Evolutionary conservation across 805 yeast genomes (phyloP).

Genomic region (Pichia sporocuriosa): DNA sequence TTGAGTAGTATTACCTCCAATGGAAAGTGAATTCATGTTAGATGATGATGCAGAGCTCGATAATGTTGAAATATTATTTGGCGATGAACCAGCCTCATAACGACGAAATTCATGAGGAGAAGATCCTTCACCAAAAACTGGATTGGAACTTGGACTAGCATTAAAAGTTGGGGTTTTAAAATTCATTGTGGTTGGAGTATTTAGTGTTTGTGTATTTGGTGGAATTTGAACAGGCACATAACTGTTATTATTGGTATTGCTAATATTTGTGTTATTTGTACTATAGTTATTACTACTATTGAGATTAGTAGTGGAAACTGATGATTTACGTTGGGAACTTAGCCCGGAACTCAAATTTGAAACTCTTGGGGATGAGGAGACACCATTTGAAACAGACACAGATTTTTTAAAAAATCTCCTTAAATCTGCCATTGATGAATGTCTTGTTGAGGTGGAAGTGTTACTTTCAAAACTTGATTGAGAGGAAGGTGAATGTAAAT

Average conservation of each 20-base stretch:
- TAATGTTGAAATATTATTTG: conserved; percentile 9
- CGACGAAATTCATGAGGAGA: conserved; percentile 13
- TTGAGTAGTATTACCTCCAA: conserved; percentile 36
- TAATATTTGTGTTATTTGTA: not conserved
- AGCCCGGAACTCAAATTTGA: conserved; percentile 32
- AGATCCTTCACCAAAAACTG: conserved; percentile 22
- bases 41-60: conserved; percentile 14
- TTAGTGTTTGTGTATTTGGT: conserved; percentile 7
- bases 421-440: conserved; percentile 73
- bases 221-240: conserved; percentile 9
- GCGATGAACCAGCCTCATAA: conserved; percentile 10
- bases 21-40: conserved; percentile 17
- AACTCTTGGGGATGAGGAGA: conserved; percentile 24
- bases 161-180: conserved; percentile 23
- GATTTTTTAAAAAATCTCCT: conserved; percentile 62
- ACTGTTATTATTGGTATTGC: not conserved
- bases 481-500: conserved; percentile 26
- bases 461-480: conserved; percentile 25
- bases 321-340: conserved; percentile 24
- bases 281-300: conserved; percentile 11
- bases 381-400: conserved; percentile 15
- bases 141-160: conserved; percentile 29
- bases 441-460: conserved; percentile 41
- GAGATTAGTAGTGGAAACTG: conserved; percentile 17
- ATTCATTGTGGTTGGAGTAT: conserved; percentile 11